Evolutionary conservation across 2,329 filamentous ascomycete species (phyloP).

Genomic region (Paradendryphiella salina): DNA sequence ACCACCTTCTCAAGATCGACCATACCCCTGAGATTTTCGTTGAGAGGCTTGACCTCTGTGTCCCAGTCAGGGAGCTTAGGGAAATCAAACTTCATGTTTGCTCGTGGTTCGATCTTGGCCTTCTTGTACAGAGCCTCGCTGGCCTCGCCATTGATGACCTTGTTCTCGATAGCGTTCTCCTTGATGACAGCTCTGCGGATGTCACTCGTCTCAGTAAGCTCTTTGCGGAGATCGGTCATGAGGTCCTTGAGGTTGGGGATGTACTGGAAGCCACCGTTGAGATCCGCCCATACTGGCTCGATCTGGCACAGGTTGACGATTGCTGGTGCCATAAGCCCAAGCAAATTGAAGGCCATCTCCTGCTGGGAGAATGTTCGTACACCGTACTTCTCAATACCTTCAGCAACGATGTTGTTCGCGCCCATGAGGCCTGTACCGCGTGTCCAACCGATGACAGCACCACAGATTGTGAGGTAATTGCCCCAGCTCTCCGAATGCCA

Average conservation of each 20-base stretch:
- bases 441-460: slow-evolving; percentile 98
- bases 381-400: slow-evolving; percentile 93
- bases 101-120: slow-evolving; percentile 87
- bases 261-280: slow-evolving; percentile 97
- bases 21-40: slow-evolving; percentile 90
- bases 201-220: slow-evolving; percentile 93
- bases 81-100: slow-evolving; percentile 98
- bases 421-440: slow-evolving; percentile 98
- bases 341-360: slow-evolving; percentile 98
- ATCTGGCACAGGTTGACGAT: slow-evolving; percentile 95
- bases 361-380: slow-evolving; percentile 98
- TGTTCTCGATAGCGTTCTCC: slow-evolving; percentile 95
- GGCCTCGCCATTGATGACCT: slow-evolving; percentile 91
- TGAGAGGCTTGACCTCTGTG: slow-evolving; percentile 83
- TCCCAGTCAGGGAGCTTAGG: slow-evolving; percentile 90
- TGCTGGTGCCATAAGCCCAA: slow-evolving; percentile 91
- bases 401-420: slow-evolving; percentile 95
- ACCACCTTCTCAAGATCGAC: slow-evolving; percentile 98
- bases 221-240: slow-evolving; percentile 91
- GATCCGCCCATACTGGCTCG: slow-evolving; percentile 93
- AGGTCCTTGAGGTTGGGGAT: slow-evolving; percentile 92
- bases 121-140: slow-evolving; percentile 94
- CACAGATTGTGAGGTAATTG: slow-evolving; percentile 96
- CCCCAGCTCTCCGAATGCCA: slow-evolving; percentile 98
- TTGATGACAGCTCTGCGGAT: slow-evolving; percentile 91